A percentile compares a stretch with the other conserved stretches of the same genome.
Conservation (phyloP, 495 filamentous ascomycete species). For the Acidiella bohemica region DNA sequence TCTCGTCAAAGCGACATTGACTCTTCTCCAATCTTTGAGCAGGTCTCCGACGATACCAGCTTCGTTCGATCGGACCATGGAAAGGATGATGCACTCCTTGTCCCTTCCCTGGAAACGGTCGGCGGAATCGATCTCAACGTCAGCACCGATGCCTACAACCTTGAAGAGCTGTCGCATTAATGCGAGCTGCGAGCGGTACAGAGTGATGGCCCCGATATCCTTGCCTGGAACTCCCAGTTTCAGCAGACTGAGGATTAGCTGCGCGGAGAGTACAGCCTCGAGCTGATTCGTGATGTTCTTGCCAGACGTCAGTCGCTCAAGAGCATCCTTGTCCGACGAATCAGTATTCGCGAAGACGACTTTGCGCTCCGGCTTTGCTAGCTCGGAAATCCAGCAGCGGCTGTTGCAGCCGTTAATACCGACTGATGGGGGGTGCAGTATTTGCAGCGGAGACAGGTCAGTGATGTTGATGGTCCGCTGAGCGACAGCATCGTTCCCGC, state of each 20-base stretch:
- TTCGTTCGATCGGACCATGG: slow-evolving; percentile 75
- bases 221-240: slow-evolving; percentile 55
- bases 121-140: slow-evolving; percentile 86
- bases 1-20: slow-evolving; percentile 90
- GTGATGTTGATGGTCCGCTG: slow-evolving; percentile 45
- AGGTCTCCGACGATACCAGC: slow-evolving; percentile 70
- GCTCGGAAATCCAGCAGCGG: slow-evolving; percentile 71
- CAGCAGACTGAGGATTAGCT: slow-evolving; percentile 68
- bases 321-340: slow-evolving; percentile 43
- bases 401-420: slow-evolving; percentile 36
- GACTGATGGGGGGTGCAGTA: slow-evolving; percentile 23
- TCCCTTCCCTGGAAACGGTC: slow-evolving; percentile 94
- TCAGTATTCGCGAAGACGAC: slow-evolving; percentile 87
- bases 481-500: slow-evolving; percentile 66
- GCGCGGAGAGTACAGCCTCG: slow-evolving; percentile 59
- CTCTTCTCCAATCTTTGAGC: slow-evolving; percentile 77
- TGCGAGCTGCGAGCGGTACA: slow-evolving; percentile 84
- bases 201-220: slow-evolving; percentile 93
- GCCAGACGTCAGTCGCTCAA: slow-evolving; percentile 50
- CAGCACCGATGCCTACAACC: slow-evolving; percentile 21
- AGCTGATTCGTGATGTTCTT: slow-evolving; percentile 73
- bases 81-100: slow-evolving; percentile 79
- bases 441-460: slow-evolving; percentile 38
- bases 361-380: slow-evolving; percentile 53
- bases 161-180: slow-evolving; percentile 33